Evolutionary conservation across 495 filamentous ascomycete species (phyloP).

Genomic region (Rusavskia elegans): DNA sequence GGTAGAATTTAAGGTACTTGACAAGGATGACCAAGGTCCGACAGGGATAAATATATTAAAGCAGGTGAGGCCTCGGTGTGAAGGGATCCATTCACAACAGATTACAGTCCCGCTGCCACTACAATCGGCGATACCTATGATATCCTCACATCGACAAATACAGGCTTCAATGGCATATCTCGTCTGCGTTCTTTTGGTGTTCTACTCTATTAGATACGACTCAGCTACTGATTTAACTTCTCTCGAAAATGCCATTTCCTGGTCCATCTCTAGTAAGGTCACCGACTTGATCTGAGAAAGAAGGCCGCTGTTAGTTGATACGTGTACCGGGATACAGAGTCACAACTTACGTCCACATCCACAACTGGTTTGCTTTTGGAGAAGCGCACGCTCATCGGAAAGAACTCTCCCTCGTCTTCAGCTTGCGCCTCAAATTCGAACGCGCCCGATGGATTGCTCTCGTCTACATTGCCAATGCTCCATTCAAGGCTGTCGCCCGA

Average conservation of each 20-base stretch:
- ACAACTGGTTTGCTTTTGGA: conserved; percentile 74
- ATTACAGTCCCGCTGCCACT: too few species aligned
- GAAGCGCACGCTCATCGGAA: conserved; percentile 89
- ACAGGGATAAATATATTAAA: too few species aligned
- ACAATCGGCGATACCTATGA: too few species aligned
- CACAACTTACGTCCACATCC: conserved; percentile 64
- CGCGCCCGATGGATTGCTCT: conserved; percentile 61
- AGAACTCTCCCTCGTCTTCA: conserved; percentile 74
- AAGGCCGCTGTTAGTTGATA: conserved; percentile 8
- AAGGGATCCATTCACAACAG: too few species aligned
- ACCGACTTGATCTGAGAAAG: conserved; percentile 47
- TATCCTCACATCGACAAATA: too few species aligned
- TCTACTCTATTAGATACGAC: conserved; percentile 44
- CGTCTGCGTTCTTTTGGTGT: too few species aligned
- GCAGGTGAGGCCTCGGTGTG: too few species aligned
- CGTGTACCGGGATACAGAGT: too few species aligned
- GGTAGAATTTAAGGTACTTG: too few species aligned
- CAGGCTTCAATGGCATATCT: too few species aligned
- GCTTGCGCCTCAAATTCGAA: conserved; percentile 91
- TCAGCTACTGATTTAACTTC: conserved; percentile 77
- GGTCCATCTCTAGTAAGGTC: conserved; percentile 59
- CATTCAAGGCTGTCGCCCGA: conserved; percentile 86
- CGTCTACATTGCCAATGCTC: conserved; percentile 70
- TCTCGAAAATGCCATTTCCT: conserved; percentile 75
- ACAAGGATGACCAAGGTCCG: too few species aligned